These are phyloP conservation scores for Lactarius tabidus DNA, from an alignment of 768 basidiomycete species.

Conservation along the genomic window DNA sequence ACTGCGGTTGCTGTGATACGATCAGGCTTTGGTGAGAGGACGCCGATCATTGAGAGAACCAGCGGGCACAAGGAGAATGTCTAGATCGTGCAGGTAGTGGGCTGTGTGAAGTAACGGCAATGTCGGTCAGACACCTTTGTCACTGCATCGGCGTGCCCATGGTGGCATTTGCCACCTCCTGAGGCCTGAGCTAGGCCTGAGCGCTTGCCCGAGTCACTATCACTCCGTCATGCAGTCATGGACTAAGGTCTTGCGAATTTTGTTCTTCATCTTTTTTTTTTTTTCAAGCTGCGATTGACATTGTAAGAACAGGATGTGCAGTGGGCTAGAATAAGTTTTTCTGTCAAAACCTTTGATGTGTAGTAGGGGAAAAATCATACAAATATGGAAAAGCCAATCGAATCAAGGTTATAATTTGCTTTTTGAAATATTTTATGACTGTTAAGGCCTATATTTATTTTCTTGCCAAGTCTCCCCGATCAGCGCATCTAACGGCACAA, in stretches of 20 bases:
- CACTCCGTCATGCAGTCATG: no score
- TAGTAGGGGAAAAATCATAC: neutral
- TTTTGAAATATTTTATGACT: neutral
- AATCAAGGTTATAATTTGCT: neutral
- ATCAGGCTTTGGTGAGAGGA: slow-evolving; percentile 46
- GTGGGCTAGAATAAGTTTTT: neutral
- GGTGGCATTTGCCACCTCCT: neutral
- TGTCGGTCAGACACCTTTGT: neutral
- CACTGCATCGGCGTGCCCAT: neutral
- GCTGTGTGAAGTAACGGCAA: neutral
- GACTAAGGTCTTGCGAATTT: neutral
- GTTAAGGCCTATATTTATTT: neutral
- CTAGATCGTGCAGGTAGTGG: neutral
- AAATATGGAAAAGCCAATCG: neutral
- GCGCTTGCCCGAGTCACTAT: neutral
- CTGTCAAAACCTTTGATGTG: neutral
- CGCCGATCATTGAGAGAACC: slow-evolving; percentile 14
- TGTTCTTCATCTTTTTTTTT: neutral
- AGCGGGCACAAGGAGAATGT: neutral
- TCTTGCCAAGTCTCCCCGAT: slow-evolving; percentile 10
- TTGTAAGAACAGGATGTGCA: neutral
- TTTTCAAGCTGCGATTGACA: neutral
- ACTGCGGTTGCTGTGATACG: slow-evolving; percentile 44
- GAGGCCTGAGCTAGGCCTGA: no score
- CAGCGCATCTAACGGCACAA: slow-evolving; percentile 7